Conservation (phyloP, 768 basidiomycete genomes). For the Lentinula lateritia region DNA sequence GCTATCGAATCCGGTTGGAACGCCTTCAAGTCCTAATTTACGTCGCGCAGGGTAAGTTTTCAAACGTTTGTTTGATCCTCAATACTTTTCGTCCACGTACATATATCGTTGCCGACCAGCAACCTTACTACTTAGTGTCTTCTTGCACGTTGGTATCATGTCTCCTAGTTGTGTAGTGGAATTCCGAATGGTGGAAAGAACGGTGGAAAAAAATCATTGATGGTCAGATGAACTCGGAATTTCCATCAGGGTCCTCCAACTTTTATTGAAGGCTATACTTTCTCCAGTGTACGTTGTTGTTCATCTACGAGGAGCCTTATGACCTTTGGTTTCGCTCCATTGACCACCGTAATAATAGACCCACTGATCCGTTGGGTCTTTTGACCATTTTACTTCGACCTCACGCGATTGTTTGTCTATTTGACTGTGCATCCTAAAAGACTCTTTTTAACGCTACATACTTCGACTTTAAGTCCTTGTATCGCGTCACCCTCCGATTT, state of each 20-base stretch:
- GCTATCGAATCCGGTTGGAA: conserved; percentile 53
- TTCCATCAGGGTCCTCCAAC: neutral
- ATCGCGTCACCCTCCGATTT: neutral
- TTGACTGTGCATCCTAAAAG: neutral
- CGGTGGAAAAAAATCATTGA: neutral
- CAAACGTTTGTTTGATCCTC: conserved; percentile 11
- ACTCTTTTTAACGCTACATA: neutral
- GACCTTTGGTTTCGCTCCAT: neutral
- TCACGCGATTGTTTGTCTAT: neutral
- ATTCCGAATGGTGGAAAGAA: neutral
- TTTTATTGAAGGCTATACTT: neutral
- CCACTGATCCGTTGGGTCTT: neutral
- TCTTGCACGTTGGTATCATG: neutral
- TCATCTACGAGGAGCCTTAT: neutral
- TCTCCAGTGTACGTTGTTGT: neutral
- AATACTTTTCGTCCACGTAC: neutral
- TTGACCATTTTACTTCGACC: neutral
- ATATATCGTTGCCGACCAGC: neutral
- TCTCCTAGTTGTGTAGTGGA: neutral
- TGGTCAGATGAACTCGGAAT: neutral
- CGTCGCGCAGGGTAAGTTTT: conserved; percentile 51
- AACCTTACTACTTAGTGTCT: neutral
- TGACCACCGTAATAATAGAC: neutral
- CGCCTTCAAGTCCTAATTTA: conserved; percentile 27
- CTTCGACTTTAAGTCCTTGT: no score